These are phyloP conservation scores for Volvox reticuliferus DNA, from an alignment of 139 green algal genomes.

Conservation along the genomic window DNA sequence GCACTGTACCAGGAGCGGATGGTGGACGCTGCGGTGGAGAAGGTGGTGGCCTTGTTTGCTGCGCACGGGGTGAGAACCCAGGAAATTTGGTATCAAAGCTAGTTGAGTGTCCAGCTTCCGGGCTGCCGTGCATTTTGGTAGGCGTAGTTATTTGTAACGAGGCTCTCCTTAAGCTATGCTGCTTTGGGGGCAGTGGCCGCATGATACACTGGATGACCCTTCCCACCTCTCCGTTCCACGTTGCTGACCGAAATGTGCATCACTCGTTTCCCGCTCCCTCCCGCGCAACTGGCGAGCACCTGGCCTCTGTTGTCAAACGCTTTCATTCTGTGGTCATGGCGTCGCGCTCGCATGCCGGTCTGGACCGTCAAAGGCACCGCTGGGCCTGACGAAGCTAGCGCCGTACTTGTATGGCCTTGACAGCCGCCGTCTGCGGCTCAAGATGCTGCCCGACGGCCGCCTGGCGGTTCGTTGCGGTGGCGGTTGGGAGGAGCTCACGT, in stretches of 20 bases:
- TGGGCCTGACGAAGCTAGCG: constrained; percentile 9
- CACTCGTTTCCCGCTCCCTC: neutral
- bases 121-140: neutral
- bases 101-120: neutral
- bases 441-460: constrained; percentile 18
- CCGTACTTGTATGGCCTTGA: neutral
- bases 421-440: neutral
- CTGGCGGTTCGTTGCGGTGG: constrained; percentile 8
- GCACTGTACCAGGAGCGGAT: neutral
- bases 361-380: neutral
- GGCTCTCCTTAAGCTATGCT: neutral
- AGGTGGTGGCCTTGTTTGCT: neutral
- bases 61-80: neutral
- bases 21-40: constrained; percentile 11
- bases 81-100: neutral
- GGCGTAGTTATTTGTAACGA: neutral
- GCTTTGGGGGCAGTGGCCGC: too few relatives aligned
- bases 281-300: neutral
- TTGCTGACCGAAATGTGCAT: neutral
- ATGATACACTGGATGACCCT: neutral
- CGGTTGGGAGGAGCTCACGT: constrained; percentile 32
- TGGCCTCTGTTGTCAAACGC: too few relatives aligned
- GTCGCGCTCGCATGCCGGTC: too few relatives aligned
- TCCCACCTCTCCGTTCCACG: neutral
- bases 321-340: too few relatives aligned